Evolutionary conservation across 106 monocot genomes (phyloP), one percentile per base, ranked within the genome.

Genomic region (Acorus calamus): DNA sequence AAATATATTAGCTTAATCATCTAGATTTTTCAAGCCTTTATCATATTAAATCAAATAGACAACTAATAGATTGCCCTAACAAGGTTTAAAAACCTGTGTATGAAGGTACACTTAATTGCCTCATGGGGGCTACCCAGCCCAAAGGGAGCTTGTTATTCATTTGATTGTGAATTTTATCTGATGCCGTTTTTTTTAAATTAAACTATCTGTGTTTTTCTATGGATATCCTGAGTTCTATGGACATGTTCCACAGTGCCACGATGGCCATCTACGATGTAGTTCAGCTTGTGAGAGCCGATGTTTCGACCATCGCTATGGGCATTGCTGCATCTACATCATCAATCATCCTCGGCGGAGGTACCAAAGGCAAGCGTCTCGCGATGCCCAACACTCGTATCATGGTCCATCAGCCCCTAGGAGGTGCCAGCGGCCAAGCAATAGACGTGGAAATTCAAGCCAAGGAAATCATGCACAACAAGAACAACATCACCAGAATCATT

Each of bases 341-440:
- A 0, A 69, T 94, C 51, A 84, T 94, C 60, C 89, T 94, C 4
- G 94, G 89, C 14, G 81, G 80, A 45, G 94, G 94, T 12, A 79
- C 89, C 4, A 89, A 87, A 59, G 94, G 94, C 9, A 88, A 88
- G 72, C 77, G 93, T 42, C 65, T 93, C 4, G 88, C 93, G 1
- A 83, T 88, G 88, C 93, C 88, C 53, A 93, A 93, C 61, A 76
- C 93, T 49, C 68, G 93, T 3, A 89, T 93, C 14, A 93, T 93
- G 93, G 67, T 94, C 55, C 86, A 89, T 69, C 94, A 94, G 63
- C 94, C 94, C n/a, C 79, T 87, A 13, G 94, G 94, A n/a, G 86
- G 84, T 46, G 87, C 90, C 2, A 90, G 89, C 61, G 94, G 94
- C 0, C 83, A 80, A 59, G 94, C 87, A 59, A 76, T 86, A 5